These are phyloP conservation scores for Blastocrithidia nonstop DNA, from an alignment of 208 protist species.

Conservation along the genomic window DNA sequence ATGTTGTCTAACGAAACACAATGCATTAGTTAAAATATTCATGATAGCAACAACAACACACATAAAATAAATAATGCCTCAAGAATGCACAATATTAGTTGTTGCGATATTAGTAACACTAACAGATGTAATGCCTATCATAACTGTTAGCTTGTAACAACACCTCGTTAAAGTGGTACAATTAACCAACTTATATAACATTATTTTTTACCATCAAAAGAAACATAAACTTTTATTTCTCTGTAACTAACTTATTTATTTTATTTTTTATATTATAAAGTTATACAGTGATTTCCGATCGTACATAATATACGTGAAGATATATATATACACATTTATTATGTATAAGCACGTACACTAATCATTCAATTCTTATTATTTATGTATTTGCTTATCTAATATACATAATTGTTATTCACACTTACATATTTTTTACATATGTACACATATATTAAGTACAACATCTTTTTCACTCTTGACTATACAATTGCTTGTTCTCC, in stretches of 20 bases:
- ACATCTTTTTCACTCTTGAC: not conserved
- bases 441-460: not conserved
- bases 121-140: too few species aligned
- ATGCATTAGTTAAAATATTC: too few species aligned
- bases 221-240: not conserved
- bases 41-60: too few species aligned
- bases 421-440: not conserved
- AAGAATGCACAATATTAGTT: too few species aligned
- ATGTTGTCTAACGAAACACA: too few species aligned
- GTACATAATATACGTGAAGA: not conserved
- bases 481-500: not conserved
- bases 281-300: not conserved
- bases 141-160: too few species aligned
- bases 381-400: not conserved
- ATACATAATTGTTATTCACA: not conserved
- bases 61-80: too few species aligned
- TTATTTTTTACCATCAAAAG: too few species aligned
- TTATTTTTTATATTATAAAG: not conserved
- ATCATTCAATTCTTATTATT: too few species aligned
- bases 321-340: not conserved
- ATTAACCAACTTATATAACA: too few species aligned
- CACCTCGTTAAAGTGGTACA: too few species aligned
- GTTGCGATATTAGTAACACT: too few species aligned
- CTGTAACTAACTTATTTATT: not conserved
- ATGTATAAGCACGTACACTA: not conserved